Base-by-base conservation (phyloP, 352 stramenopile species). In the Saprolegnia parasitica region DNA sequence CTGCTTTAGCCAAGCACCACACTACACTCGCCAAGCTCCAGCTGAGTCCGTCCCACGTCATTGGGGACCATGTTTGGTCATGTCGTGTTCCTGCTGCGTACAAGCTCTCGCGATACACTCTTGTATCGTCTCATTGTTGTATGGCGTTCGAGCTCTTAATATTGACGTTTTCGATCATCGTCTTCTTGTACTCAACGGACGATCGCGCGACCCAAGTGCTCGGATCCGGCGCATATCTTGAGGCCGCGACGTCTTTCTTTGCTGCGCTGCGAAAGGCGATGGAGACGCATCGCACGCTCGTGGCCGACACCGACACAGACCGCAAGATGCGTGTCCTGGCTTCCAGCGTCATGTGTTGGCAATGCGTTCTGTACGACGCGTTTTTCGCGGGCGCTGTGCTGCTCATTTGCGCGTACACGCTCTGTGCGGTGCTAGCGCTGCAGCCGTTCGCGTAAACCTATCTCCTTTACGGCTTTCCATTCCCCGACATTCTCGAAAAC, bases 1-100 rank as follows among this genome's bases (percentile, higher is more conserved):
- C 6, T 70, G 45, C 45, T 70, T 70, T 29, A 70, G 61, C 42
- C 63, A 70, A 70, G 54, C 63, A 70, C 18, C 63, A 70, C 18
- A 46, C 37, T n/a, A 62, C 63, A 4, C 20, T 61, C 24, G 20
- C 13, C 54, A 70, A 70, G 46, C 63, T 70, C 11, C 23, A 45
- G 54, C 40, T 70, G 11, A n/a, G 29, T 11, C 45, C 63, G 32
- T 35, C 29, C 2, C 29, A 35, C 2, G 29, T 35, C 29, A 35
- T 35, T 35, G 5, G 4, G 42, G 4, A 23, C 63, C 16, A 37
- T 42, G 20, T 39, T 49, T 26, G 20, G 63, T 5, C 16, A 15
- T 0, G n/a, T 42, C 11, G 37, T 52, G 1, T 54, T 63, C 26
- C 29, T 35, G 9, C 40, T 20, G 42, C 63, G n/a, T 70, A 62